Evolutionary conservation across 306 rosid species (phyloP), one percentile per base, ranked within the genome.

Genomic region (Vachellia collinsii): DNA sequence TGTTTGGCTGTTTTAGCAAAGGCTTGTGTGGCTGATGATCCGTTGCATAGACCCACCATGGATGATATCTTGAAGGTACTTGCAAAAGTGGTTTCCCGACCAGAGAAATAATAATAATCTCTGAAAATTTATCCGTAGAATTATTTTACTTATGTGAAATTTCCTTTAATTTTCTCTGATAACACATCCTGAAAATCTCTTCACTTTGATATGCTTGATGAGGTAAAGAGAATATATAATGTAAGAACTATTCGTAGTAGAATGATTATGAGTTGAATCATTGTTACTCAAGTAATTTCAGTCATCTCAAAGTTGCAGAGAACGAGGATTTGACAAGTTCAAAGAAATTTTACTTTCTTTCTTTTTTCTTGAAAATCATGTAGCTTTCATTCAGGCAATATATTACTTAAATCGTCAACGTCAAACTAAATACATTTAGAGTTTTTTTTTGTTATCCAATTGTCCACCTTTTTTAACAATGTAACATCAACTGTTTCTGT

Each of bases 41-140:
- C 90, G 22, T 63, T 81, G 79, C 88, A 54, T 74, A 82, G 93
- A 63, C 94, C 97, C 42, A 81, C 88, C 5, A 89, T 88, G 83
- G 90, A 92, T 79, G 94, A 89, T 76, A 89, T 89, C 79, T 89
- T 90, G 79, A 90, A 87, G 81, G 92, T 92, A 66, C 87, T 90
- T 3, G 82, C 85, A 25, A 88, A 84, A 87, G 86, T 87, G 88
- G 88, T 74, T 66, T 88, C 83, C 75, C 63, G 34, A 58, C 44
- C 58, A 48, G 75, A 66, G 38, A 29, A 64, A 62, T 43, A 44
- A 56, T 43, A 44, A 48, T 50, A 61, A 70, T 16, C 20, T 7
- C 62, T 41, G 47, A 17, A 25, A 38, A 50, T 23, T 86, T 80
- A 39, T 56, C n/a, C 43, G 1, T 39, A 22, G 17, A n/a, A 41